These are phyloP conservation scores for Dryadomyces quercus-mongolicae DNA, from an alignment of 2,329 filamentous ascomycete species.

Conservation along the genomic window DNA sequence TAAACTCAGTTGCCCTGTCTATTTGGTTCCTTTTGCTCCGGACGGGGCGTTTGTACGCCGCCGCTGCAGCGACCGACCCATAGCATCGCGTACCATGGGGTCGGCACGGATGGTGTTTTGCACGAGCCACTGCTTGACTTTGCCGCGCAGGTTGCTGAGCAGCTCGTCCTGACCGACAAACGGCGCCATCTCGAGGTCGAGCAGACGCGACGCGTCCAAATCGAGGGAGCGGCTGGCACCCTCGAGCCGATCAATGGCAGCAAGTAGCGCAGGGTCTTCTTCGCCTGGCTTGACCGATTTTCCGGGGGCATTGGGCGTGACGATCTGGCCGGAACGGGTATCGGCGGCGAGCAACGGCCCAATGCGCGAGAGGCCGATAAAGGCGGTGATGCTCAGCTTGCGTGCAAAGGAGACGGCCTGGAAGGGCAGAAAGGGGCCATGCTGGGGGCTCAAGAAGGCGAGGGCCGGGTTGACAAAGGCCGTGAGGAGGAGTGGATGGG, in stretches of 20 bases:
- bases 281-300: conserved; percentile 14
- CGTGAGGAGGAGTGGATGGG: conserved; percentile 29
- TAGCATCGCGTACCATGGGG: conserved; percentile 69
- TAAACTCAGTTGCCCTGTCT: not conserved
- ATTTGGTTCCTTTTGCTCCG: conserved; percentile 43
- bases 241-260: conserved; percentile 58
- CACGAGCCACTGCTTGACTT: conserved; percentile 77
- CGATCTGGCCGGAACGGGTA: conserved; percentile 14
- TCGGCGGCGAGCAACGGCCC: conserved; percentile 49
- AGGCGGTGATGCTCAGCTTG: conserved; percentile 64
- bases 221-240: conserved; percentile 47
- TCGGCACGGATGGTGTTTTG: conserved; percentile 73
- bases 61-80: conserved; percentile 54
- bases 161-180: conserved; percentile 60
- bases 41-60: conserved; percentile 49
- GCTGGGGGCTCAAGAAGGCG: conserved; percentile 23
- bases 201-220: conserved; percentile 53
- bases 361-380: conserved; percentile 74
- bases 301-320: conserved; percentile 17
- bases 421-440: conserved; percentile 67
- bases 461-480: conserved; percentile 20
- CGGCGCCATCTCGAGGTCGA: conserved; percentile 70
- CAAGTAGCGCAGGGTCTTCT: conserved; percentile 34
- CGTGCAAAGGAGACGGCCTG: conserved; percentile 68
- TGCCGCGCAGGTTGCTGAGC: conserved; percentile 52